Evolutionary conservation across 257 asterid species (phyloP), one percentile per base, ranked within the genome.

Genomic region (Anisodus tanguticus): DNA sequence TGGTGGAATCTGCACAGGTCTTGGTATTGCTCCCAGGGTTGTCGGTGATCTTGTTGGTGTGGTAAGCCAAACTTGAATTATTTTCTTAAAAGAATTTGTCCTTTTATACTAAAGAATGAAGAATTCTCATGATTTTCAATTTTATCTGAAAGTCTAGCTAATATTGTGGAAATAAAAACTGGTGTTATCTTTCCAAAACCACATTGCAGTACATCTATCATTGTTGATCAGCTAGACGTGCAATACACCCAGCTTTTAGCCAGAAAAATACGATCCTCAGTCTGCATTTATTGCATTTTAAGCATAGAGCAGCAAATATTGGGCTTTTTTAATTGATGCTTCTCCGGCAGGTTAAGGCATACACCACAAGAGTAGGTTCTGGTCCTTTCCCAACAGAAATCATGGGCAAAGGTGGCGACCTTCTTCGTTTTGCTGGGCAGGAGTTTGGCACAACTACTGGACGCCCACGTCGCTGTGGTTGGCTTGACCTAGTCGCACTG

Each of bases 381-480:
- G 98, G 99, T 74, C 99, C 99, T 41, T 94, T 96, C 89, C 98
- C 98, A 0, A 96, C 99, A 8, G 99, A 96, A 90, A 88, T 92
- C 83, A 86, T 90, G 90, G 99, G 93, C 77, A 85, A 91, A 91
- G 94, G 85, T 72, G 97, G 99, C 6, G 98, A 96, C 69, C 88
- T 90, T 70, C 97, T 96, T 84, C 90, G 98, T 88, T 89, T 88
- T 85, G 93, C 97, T 63, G 99, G 99, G 49, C 98, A 94, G 84
- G 99, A 96, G 85, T 94, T 93, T 82, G 99, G 99, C 81, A 96
- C 99, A 16, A 94, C 97, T 37, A 96, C 99, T 37, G 99, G 98
- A 3, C 98, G 99, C 43, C 98, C 98, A 53, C 99, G 99, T 81
- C 98, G 99, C 58, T 96, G 99, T 83, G 98, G 99, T 81, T 96